Evolutionary conservation across 192 early-diverging fungal species (phyloP).

Genomic region (Umbelopsis sp.): DNA sequence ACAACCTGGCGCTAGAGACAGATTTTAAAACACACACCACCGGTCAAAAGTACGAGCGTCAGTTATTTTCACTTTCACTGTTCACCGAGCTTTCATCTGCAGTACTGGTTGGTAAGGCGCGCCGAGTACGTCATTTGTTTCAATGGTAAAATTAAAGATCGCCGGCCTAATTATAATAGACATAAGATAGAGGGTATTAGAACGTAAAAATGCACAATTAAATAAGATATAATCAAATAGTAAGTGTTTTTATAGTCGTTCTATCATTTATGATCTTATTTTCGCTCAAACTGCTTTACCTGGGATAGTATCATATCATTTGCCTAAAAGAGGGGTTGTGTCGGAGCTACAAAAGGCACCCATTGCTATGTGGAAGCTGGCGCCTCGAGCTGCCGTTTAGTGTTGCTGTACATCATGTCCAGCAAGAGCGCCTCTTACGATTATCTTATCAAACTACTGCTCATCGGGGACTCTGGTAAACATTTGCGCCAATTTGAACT

Average conservation of each 20-base stretch:
- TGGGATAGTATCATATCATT: neutral
- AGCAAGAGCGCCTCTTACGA: conserved; percentile 95
- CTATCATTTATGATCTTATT: too few species aligned
- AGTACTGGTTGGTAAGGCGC: too few species aligned
- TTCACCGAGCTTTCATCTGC: too few species aligned
- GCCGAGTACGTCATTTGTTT: too few species aligned
- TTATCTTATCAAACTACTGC: conserved; percentile 97
- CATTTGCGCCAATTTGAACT: neutral
- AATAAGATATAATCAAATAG: too few species aligned
- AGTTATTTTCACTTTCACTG: too few species aligned
- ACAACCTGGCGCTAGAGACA: neutral
- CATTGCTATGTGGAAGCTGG: neutral
- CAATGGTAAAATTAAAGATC: too few species aligned
- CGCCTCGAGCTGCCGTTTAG: conserved; percentile 16
- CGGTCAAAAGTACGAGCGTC: neutral
- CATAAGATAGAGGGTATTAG: too few species aligned
- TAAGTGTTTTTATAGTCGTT: too few species aligned
- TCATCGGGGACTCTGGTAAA: conserved; percentile 98
- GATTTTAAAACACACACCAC: neutral
- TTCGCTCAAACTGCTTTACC: too few species aligned
- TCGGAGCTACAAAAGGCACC: neutral
- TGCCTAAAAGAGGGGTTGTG: neutral
- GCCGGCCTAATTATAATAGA: too few species aligned
- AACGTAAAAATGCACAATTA: too few species aligned
- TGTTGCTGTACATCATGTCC: conserved; percentile 21